A percentile compares a stretch with the other conserved stretches of the same genome.
These are phyloP conservation scores for Salix viminalis DNA, from an alignment of 345 rosid species.

Conservation along the genomic window DNA sequence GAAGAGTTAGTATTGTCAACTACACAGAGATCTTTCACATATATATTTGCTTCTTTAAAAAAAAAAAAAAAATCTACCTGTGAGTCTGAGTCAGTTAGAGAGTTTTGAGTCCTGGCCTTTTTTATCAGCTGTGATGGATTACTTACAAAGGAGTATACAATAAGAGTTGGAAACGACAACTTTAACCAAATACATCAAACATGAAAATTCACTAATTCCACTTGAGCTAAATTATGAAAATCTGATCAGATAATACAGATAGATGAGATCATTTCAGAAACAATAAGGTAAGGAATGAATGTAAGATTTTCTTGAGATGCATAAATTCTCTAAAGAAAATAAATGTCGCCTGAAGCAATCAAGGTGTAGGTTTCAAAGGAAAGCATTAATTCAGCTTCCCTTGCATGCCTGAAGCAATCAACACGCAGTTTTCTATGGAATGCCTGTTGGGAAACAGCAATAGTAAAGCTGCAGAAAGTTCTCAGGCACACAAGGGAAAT, in stretches of 20 bases:
- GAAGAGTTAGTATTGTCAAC: not conserved
- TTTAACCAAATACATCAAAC: not conserved
- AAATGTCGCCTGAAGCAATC: not conserved
- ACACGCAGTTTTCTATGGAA: not conserved
- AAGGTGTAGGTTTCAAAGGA: not conserved
- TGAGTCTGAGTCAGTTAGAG: no score
- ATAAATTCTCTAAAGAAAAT: not conserved
- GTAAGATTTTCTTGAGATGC: not conserved
- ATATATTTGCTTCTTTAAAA: not conserved
- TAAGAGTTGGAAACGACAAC: not conserved
- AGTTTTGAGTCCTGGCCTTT: no score
- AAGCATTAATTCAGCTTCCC: not conserved
- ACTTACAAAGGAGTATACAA: no score
- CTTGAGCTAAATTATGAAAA: not conserved
- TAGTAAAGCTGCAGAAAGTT: constrained; percentile 1
- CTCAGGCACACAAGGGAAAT: not conserved
- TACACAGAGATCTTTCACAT: not conserved
- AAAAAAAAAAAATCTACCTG: not conserved
- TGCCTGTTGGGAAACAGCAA: not conserved
- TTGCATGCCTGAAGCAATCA: not conserved
- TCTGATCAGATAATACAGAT: not conserved
- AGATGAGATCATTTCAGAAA: not conserved
- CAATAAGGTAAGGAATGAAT: no score
- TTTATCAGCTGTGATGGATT: no score
- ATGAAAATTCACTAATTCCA: not conserved